Conservation (phyloP, 805 yeast genomes). For the Schwanniomyces polymorphus region DNA sequence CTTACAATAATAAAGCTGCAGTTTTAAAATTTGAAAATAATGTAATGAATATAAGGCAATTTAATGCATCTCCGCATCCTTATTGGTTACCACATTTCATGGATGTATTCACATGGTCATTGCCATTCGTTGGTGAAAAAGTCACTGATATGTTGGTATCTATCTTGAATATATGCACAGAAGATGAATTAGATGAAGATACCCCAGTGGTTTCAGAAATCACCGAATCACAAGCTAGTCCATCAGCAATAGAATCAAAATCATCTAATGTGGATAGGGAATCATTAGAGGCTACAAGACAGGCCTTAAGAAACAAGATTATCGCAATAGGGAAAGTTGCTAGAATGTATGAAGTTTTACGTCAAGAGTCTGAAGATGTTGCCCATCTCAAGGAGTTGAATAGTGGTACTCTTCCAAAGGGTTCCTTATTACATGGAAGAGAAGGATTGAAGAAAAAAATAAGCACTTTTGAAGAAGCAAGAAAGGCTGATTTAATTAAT, state of each 20-base stretch:
- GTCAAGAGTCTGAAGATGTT: slow-evolving; percentile 87
- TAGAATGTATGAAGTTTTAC: slow-evolving; percentile 82
- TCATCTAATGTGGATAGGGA: slow-evolving; percentile 14
- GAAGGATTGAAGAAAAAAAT: slow-evolving; percentile 75
- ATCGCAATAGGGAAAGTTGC: slow-evolving; percentile 96
- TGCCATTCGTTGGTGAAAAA: slow-evolving; percentile 96
- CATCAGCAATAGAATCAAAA: slow-evolving; percentile 3
- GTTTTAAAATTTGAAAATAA: slow-evolving; percentile 87
- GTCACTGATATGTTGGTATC: slow-evolving; percentile 91
- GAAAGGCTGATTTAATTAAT: slow-evolving; percentile 72
- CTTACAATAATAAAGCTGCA: slow-evolving; percentile 93
- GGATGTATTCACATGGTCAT: slow-evolving; percentile 97
- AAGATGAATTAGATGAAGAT: slow-evolving; percentile 86
- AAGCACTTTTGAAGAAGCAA: slow-evolving; percentile 78
- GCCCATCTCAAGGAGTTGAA: slow-evolving; percentile 71
- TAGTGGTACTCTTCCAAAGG: slow-evolving; percentile 82
- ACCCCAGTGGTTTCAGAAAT: slow-evolving; percentile 41
- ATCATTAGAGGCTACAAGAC: slow-evolving; percentile 32
- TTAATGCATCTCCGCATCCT: slow-evolving; percentile 91
- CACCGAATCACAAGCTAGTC: slow-evolving; percentile 11
- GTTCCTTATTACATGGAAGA: slow-evolving; percentile 78
- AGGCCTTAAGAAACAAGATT: slow-evolving; percentile 79
- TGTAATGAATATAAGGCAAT: slow-evolving; percentile 93
- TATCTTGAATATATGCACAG: slow-evolving; percentile 89
- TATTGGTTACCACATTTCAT: slow-evolving; percentile 95